Evolutionary conservation across 768 basidiomycete genomes (phyloP).

Genomic region (Paxillus ammoniavirescens): DNA sequence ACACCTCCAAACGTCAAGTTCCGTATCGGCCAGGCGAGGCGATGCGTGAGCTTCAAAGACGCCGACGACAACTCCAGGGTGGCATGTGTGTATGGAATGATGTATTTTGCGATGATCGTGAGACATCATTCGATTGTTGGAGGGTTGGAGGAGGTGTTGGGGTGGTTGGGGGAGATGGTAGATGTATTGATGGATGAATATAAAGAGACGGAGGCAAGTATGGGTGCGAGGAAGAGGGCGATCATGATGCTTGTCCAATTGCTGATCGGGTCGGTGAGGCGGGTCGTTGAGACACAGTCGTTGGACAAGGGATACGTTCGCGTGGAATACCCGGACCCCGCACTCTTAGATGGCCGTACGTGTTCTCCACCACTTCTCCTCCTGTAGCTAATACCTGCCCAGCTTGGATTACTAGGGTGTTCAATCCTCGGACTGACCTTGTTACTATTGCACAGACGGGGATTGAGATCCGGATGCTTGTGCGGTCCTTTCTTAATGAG

Average conservation of each 20-base stretch:
- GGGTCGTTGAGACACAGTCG: conserved; percentile 43
- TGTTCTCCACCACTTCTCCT: conserved; percentile 4
- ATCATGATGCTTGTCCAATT: conserved; percentile 45
- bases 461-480: conserved; percentile 53
- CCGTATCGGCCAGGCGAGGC: conserved; percentile 62
- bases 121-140: conserved; percentile 47
- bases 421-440: conserved; percentile 45
- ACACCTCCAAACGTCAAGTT: conserved; percentile 41
- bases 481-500: conserved; percentile 61
- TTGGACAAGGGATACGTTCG: conserved; percentile 36
- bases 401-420: conserved; percentile 61
- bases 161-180: conserved; percentile 67
- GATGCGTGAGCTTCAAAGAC: conserved; percentile 65
- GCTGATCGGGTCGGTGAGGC: conserved; percentile 55
- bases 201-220: conserved; percentile 26
- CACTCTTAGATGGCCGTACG: conserved; percentile 55
- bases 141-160: conserved; percentile 47
- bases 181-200: conserved; percentile 55
- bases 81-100: conserved; percentile 74
- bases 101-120: conserved; percentile 65
- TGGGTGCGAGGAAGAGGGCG: conserved; percentile 20
- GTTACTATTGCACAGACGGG: conserved; percentile 41
- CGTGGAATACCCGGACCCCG: conserved; percentile 59
- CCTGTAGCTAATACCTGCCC: conserved; percentile 8
- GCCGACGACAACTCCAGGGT: conserved; percentile 62